Percentiles rank a stretch among this genome's conserved stretches.
phyloP scores from a whole-genome alignment of 768 basidiomycete genomes.

The Pholiota conissans region DNA sequence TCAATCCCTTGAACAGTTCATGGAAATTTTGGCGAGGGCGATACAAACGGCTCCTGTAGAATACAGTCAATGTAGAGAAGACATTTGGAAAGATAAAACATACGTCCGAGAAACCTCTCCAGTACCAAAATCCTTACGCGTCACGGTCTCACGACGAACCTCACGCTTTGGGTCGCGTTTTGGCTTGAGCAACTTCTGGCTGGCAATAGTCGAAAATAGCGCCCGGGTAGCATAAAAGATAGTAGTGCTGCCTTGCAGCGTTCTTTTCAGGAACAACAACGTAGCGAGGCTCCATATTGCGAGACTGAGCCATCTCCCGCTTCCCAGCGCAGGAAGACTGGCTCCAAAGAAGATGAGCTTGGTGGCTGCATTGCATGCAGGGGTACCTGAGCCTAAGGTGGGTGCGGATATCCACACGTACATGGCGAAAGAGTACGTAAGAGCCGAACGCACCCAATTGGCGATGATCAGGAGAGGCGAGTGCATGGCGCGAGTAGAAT shows the following conservation, averaged over 20 bases:
- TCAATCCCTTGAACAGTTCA: slow-evolving; percentile 21
- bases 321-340: slow-evolving; percentile 22
- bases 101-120: slow-evolving; percentile 14
- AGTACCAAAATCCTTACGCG: slow-evolving; percentile 17
- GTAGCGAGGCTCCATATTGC: slow-evolving; percentile 20
- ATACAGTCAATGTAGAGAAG: not conserved
- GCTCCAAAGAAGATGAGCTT: slow-evolving; percentile 26
- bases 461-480: slow-evolving; percentile 26
- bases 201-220: slow-evolving; percentile 18
- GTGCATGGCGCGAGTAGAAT: slow-evolving; percentile 18
- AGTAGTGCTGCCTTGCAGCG: slow-evolving; percentile 16
- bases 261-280: slow-evolving; percentile 18
- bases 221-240: slow-evolving; percentile 18
- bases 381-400: slow-evolving; percentile 18
- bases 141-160: slow-evolving; percentile 17
- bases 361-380: slow-evolving; percentile 23
- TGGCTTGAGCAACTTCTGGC: slow-evolving; percentile 19
- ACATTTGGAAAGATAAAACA: not conserved
- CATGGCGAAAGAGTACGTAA: slow-evolving; percentile 26
- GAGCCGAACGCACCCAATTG: slow-evolving; percentile 26
- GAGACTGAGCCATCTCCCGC: slow-evolving; percentile 21
- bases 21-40: slow-evolving; percentile 26
- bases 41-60: slow-evolving; percentile 16
- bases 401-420: slow-evolving; percentile 27
- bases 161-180: slow-evolving; percentile 20